Percentiles rank a stretch among this genome's conserved stretches.
phyloP scores from a whole-genome alignment of 805 yeast genomes.

The Blastobotrys muscicola region DNA sequence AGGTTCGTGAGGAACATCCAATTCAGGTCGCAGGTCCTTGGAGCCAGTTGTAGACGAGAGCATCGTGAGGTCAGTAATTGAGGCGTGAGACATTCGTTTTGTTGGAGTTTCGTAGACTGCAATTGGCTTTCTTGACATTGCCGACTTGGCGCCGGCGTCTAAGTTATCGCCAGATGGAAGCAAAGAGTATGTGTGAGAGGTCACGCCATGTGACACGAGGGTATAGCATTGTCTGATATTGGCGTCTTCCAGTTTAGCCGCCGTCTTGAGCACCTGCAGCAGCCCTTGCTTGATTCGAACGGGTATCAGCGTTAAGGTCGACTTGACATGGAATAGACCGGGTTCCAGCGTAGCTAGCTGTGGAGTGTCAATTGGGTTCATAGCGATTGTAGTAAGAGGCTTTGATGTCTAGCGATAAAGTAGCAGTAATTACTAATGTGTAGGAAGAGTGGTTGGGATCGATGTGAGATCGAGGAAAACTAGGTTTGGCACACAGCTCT shows the following conservation, averaged over 20 bases:
- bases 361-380: no score
- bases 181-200: slow-evolving; percentile 21
- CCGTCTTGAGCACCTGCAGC: slow-evolving; percentile 15
- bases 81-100: slow-evolving; percentile 11
- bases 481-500: no score
- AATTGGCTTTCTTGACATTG: slow-evolving; percentile 16
- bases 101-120: slow-evolving; percentile 17
- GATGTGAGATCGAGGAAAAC: no score
- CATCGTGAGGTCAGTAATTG: slow-evolving; percentile 14
- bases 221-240: slow-evolving; percentile 12
- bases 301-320: slow-evolving; percentile 14
- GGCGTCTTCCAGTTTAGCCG: slow-evolving; percentile 4
- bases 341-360: no score
- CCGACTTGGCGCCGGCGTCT: slow-evolving; percentile 4
- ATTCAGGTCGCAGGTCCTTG: slow-evolving; percentile 7
- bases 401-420: no score
- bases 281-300: slow-evolving; percentile 10
- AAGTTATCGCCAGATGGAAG: slow-evolving; percentile 5
- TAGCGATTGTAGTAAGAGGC: no score
- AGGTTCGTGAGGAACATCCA: slow-evolving; percentile 10
- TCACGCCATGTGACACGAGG: slow-evolving; percentile 18
- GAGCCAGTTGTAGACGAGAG: slow-evolving; percentile 3
- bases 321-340: neutral
- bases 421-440: no score
- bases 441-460: no score